phyloP scores from a whole-genome alignment of 1,284 basidiomycete species.

The Taiwanofungus camphoratus region DNA sequence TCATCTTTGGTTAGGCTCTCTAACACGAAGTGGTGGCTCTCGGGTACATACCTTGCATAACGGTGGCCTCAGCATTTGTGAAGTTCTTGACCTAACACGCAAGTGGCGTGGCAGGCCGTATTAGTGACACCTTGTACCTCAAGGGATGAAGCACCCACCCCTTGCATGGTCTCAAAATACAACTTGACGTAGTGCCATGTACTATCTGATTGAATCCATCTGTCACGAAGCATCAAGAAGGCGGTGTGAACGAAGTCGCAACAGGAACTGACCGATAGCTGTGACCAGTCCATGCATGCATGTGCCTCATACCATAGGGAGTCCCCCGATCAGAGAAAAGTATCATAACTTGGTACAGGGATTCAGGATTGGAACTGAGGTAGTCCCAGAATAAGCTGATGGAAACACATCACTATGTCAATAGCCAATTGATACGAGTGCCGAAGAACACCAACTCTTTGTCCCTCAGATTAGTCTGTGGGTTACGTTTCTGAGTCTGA shows the following conservation, averaged over 20 bases:
- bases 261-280: slow-evolving; percentile 42
- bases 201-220: slow-evolving; percentile 81
- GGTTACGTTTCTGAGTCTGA: slow-evolving; percentile 82
- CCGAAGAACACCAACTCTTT: slow-evolving; percentile 22
- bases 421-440: slow-evolving; percentile 8
- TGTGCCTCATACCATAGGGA: slow-evolving; percentile 74
- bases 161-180: slow-evolving; percentile 37
- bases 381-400: slow-evolving; percentile 56
- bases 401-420: slow-evolving; percentile 1
- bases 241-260: not conserved
- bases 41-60: slow-evolving; percentile 51
- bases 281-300: slow-evolving; percentile 89
- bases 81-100: slow-evolving; percentile 16
- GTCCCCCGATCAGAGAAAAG: slow-evolving; percentile 89
- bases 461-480: slow-evolving; percentile 83
- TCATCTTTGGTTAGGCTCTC: slow-evolving; percentile 45
- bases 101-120: not conserved
- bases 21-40: not conserved
- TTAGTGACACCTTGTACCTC: not conserved
- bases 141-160: slow-evolving; percentile 4
- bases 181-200: slow-evolving; percentile 81
- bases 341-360: slow-evolving; percentile 80
- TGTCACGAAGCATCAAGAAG: slow-evolving; percentile 25
- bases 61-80: slow-evolving; percentile 51
- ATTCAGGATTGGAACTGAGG: slow-evolving; percentile 84